Evolutionary conservation across 176 grass and related monocot genomes (phyloP).

Genomic region (Cenchrus purpureus): DNA sequence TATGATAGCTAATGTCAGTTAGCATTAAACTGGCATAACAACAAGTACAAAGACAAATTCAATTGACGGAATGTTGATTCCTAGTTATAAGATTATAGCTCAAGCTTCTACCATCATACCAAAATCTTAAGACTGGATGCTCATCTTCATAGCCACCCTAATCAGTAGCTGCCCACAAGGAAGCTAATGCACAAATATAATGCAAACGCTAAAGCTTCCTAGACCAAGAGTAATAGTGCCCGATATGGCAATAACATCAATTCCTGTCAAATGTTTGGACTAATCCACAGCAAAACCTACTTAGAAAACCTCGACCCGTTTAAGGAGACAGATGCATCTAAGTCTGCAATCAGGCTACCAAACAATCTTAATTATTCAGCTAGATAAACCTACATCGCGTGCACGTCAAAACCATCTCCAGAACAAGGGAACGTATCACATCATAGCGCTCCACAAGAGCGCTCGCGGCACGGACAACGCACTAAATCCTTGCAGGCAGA

Average conservation of each 20-base stretch:
- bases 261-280: neutral
- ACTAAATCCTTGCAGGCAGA: neutral
- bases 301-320: neutral
- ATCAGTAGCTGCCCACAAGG: neutral
- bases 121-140: neutral
- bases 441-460: neutral
- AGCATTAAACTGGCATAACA: neutral
- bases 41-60: neutral
- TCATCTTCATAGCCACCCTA: neutral
- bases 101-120: neutral
- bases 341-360: neutral
- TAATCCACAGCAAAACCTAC: neutral
- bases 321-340: neutral
- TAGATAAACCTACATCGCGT: neutral
- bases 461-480: neutral
- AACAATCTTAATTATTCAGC: neutral
- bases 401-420: constrained; percentile 23
- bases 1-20: neutral
- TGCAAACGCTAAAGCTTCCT: neutral
- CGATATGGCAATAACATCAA: neutral
- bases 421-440: neutral
- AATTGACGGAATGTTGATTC: neutral
- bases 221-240: neutral
- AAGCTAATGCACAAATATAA: neutral
- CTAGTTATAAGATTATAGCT: neutral